Evolutionary conservation across 768 basidiomycete species (phyloP).

Genomic region (Trametes cinnabarina): DNA sequence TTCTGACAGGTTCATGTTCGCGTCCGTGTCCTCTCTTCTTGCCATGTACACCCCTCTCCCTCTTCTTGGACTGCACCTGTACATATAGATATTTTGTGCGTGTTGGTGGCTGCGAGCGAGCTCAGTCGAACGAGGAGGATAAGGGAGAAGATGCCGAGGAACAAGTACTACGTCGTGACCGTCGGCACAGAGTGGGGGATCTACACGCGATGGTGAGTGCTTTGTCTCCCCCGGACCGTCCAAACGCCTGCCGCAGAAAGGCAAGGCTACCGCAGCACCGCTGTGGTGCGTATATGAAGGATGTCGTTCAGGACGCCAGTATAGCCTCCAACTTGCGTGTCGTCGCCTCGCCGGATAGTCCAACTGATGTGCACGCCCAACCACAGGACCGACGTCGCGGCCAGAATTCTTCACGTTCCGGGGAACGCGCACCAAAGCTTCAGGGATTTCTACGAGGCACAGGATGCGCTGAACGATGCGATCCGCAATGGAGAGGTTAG

Average conservation of each 20-base stretch:
- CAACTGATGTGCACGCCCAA: neutral
- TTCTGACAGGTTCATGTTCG: no score
- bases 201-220: constrained; percentile 25
- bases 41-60: no score
- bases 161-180: constrained; percentile 22
- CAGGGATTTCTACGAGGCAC: neutral
- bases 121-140: neutral
- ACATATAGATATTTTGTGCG: neutral
- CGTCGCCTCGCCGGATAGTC: no score
- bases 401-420: neutral
- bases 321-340: no score
- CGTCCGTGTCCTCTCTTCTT: no score
- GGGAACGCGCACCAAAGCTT: constrained; percentile 10
- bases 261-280: constrained; percentile 1
- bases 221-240: no score
- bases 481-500: neutral
- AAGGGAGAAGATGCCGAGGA: constrained; percentile 2
- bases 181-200: constrained; percentile 25
- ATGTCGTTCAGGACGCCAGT: no score
- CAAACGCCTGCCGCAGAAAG: no score
- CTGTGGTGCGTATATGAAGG: neutral
- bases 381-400: constrained; percentile 7
- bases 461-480: constrained; percentile 1
- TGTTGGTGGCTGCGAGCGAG: no score
- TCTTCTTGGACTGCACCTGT: neutral